Evolutionary conservation across 139 green algal genomes (phyloP).

Genomic region (Deuterostichococcus epilithicus): DNA sequence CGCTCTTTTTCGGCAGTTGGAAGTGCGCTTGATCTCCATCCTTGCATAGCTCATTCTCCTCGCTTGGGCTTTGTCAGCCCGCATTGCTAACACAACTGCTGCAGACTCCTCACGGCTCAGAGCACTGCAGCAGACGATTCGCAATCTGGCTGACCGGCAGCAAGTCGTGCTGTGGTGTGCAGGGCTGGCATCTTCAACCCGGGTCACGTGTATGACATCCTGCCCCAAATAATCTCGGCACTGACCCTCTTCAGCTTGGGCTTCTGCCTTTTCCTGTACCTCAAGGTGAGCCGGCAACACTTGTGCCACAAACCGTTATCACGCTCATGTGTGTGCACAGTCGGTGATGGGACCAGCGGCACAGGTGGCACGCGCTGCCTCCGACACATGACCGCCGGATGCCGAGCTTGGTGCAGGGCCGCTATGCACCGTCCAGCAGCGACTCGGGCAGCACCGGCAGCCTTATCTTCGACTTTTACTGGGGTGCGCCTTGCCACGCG

Average conservation of each 20-base stretch:
- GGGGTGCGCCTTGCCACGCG: conserved; percentile 41
- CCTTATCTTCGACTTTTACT: conserved; percentile 75
- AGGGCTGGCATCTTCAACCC: conserved; percentile 44
- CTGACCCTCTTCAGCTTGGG: conserved; percentile 54
- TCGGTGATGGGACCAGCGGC: not conserved
- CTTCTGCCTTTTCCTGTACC: conserved; percentile 57
- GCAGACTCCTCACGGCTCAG: too few relatives aligned
- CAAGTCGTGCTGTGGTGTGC: not conserved
- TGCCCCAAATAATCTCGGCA: conserved; percentile 60
- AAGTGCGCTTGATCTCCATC: too few relatives aligned
- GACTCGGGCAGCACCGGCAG: conserved; percentile 57
- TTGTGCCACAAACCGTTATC: not conserved
- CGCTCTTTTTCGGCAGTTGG: conserved; percentile 32
- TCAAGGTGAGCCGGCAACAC: conserved; percentile 39
- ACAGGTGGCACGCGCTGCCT: not conserved
- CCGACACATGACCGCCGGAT: not conserved
- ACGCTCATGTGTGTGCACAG: not conserved
- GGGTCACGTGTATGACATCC: conserved; percentile 56
- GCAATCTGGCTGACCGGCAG: too few relatives aligned
- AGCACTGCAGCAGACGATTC: too few relatives aligned
- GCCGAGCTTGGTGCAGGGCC: conserved; percentile 31
- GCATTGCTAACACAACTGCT: too few relatives aligned
- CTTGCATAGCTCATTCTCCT: too few relatives aligned
- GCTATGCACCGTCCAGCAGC: conserved; percentile 31
- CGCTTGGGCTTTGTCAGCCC: too few relatives aligned